Evolutionary conservation across 2,329 filamentous ascomycete genomes (phyloP).

Genomic region (Alternaria arborescens): DNA sequence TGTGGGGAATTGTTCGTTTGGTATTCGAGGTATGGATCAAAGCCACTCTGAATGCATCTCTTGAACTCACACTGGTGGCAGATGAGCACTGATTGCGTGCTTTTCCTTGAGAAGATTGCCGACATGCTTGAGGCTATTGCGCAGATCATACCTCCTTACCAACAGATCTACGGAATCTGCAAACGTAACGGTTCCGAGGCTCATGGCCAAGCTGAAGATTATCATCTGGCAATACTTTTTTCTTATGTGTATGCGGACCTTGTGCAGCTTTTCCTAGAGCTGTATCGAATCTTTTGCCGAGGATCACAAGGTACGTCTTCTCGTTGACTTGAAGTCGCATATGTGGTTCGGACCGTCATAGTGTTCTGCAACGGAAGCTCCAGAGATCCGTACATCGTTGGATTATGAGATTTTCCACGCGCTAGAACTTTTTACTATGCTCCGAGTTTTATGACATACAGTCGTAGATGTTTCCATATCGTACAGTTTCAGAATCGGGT

Average conservation of each 20-base stretch:
- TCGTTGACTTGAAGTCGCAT: neutral
- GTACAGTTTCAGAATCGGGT: neutral
- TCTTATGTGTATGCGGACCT: conserved; percentile 41
- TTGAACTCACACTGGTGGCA: conserved; percentile 13
- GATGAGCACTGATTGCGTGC: conserved; percentile 30
- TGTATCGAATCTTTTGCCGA: conserved; percentile 40
- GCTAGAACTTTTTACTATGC: neutral
- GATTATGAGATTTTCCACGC: conserved; percentile 3
- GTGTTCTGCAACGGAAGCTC: neutral
- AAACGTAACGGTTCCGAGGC: conserved; percentile 16
- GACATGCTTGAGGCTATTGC: conserved; percentile 37
- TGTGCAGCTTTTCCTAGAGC: conserved; percentile 35
- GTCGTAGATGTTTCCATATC: neutral
- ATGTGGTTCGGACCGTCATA: neutral
- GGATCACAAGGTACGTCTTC: conserved; percentile 31
- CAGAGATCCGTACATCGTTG: neutral
- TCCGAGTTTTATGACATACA: neutral
- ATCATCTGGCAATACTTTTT: conserved; percentile 27
- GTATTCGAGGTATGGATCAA: conserved; percentile 34
- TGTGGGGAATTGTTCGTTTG: conserved; percentile 36
- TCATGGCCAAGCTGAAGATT: conserved; percentile 13
- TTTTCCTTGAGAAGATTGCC: conserved; percentile 37
- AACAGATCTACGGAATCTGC: conserved; percentile 28
- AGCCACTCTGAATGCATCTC: neutral
- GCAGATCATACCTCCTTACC: conserved; percentile 34